Conservation (phyloP, 2,329 filamentous ascomycete genomes). For the Stachybotrys chlorohalonatus region DNA sequence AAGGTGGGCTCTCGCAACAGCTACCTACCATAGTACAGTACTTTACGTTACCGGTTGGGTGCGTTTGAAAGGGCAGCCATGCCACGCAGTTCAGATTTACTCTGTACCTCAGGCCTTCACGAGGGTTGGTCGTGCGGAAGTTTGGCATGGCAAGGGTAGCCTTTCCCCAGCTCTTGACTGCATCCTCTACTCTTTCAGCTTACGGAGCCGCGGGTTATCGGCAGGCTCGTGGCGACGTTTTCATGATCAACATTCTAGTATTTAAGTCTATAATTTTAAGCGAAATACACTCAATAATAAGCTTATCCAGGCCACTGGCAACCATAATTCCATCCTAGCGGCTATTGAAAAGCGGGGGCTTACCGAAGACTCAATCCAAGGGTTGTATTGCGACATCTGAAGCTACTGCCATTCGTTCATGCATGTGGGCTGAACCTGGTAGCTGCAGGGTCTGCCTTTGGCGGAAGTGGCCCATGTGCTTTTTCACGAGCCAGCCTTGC, state of each 20-base stretch:
- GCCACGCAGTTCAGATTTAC: too few species aligned
- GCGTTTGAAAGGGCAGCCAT: too few species aligned
- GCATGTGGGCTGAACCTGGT: neutral
- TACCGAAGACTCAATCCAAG: neutral
- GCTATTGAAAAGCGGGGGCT: neutral
- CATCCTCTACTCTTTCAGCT: too few species aligned
- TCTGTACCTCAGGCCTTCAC: too few species aligned
- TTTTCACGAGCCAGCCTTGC: neutral
- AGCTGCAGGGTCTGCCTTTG: neutral
- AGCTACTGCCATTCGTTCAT: neutral
- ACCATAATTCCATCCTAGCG: neutral
- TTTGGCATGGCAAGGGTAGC: too few species aligned
- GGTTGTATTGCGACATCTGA: neutral
- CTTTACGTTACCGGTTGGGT: too few species aligned
- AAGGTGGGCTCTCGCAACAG: too few species aligned
- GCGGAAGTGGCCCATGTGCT: neutral
- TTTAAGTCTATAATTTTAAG: neutral
- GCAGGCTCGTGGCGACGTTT: too few species aligned
- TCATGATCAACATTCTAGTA: neutral
- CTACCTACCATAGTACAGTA: too few species aligned
- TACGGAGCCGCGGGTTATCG: too few species aligned
- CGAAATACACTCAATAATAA: neutral
- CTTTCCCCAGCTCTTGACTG: too few species aligned
- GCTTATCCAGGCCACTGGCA: neutral
- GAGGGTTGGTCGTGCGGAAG: too few species aligned